Conservation (phyloP, 208 protist genomes). For the Kentomonas sorsogonicus region DNA sequence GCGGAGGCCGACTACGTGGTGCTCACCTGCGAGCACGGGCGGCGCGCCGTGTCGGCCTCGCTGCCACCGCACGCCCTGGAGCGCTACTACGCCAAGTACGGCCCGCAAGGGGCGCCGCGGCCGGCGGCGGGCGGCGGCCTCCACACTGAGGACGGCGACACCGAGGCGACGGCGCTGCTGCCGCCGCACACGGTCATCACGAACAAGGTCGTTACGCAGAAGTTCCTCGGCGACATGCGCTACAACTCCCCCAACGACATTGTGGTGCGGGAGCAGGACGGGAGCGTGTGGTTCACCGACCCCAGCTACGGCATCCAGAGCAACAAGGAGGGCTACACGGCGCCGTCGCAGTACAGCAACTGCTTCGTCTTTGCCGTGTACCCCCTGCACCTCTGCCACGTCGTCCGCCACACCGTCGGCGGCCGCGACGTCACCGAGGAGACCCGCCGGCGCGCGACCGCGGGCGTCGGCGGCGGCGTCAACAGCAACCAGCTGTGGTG, state of each 20-base stretch:
- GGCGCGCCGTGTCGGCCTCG: constrained; percentile 17
- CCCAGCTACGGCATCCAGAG: constrained; percentile 20
- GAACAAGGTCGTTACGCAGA: constrained; percentile 21
- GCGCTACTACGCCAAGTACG: constrained; percentile 18
- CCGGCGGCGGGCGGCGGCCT: background rate
- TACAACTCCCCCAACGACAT: constrained; percentile 31
- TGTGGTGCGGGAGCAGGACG: constrained; percentile 21
- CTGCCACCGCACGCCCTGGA: constrained; percentile 17
- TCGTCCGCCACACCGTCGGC: no score
- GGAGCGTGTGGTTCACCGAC: constrained; percentile 30
- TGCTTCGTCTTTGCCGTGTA: constrained; percentile 21
- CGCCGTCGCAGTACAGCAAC: constrained; percentile 17
- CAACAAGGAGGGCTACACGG: constrained; percentile 21
- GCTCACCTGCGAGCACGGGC: constrained; percentile 19
- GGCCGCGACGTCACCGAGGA: no score
- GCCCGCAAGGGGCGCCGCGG: constrained; percentile 10
- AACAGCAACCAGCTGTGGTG: constrained; percentile 13
- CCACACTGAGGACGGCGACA: constrained; percentile 8
- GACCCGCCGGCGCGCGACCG: no score
- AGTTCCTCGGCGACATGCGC: constrained; percentile 13
- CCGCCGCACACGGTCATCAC: constrained; percentile 24
- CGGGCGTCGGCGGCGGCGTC: no score
- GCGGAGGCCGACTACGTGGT: constrained; percentile 19
- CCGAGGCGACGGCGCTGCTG: constrained; percentile 8
- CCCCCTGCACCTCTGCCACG: constrained; percentile 14